Evolutionary conservation across 2,329 filamentous ascomycete genomes (phyloP).

Genomic region (Penicillium occitanis): DNA sequence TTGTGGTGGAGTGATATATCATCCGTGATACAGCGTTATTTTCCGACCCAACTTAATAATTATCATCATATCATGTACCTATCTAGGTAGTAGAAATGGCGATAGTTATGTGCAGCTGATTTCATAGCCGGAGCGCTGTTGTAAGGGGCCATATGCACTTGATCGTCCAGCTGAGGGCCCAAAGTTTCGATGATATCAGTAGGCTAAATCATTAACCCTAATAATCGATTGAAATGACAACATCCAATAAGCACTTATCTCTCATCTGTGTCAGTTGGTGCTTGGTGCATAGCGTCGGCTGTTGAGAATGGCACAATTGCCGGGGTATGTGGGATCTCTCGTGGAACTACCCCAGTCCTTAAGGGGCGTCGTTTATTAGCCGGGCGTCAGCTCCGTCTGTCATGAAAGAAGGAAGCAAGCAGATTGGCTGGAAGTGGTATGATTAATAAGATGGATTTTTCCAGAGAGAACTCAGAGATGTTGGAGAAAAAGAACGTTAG

Average conservation of each 20-base stretch:
- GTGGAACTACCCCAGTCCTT: neutral
- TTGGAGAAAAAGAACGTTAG: neutral
- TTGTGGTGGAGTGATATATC: neutral
- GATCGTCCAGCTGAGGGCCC: neutral
- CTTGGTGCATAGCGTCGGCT: neutral
- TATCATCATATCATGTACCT: neutral
- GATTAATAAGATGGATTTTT: neutral
- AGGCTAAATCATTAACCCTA: neutral
- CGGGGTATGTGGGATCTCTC: neutral
- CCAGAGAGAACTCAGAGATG: neutral
- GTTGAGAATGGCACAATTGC: neutral
- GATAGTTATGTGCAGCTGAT: too few relatives aligned
- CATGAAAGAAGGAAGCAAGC: neutral
- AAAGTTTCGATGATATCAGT: neutral
- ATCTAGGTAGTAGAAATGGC: neutral
- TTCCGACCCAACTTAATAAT: neutral
- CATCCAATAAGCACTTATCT: neutral
- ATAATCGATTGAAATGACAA: neutral
- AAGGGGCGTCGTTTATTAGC: neutral
- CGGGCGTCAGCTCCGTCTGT: neutral
- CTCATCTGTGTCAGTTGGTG: neutral
- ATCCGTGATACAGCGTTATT: neutral
- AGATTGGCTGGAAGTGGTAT: neutral
- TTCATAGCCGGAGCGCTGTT: neutral
- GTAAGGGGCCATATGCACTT: neutral